A percentile compares a stretch with the other conserved stretches of the same genome.
These are phyloP conservation scores for Trichoderma reesei DNA, from an alignment of 495 filamentous ascomycete genomes.

Conservation along the genomic window DNA sequence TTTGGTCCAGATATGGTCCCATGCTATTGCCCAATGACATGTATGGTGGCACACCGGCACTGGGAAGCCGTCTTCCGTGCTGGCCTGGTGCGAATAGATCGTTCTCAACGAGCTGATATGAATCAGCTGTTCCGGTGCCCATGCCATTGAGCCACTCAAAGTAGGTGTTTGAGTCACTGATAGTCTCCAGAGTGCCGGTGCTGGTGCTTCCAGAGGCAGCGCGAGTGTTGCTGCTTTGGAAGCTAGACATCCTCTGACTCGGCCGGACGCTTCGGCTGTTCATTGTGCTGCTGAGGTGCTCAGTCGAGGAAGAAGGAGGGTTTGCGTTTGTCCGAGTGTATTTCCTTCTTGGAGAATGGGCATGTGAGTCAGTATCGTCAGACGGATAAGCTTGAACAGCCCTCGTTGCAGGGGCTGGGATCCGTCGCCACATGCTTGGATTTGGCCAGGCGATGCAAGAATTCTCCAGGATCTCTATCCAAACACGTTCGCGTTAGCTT, in stretches of 20 bases:
- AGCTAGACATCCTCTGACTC: neutral
- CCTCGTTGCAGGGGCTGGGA: constrained; percentile 25
- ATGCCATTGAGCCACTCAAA: neutral
- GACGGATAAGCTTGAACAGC: constrained; percentile 31
- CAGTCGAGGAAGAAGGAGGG: constrained; percentile 66
- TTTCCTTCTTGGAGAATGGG: constrained; percentile 32
- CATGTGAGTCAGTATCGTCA: constrained; percentile 30
- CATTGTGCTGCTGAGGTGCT: no score
- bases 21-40: neutral
- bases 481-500: constrained; percentile 18
- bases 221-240: neutral
- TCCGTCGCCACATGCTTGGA: constrained; percentile 56
- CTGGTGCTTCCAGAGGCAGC: neutral
- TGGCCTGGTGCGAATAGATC: neutral
- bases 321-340: constrained; percentile 26
- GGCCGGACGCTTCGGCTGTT: neutral
- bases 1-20: neutral
- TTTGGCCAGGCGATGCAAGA: constrained; percentile 80
- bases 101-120: neutral
- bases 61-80: neutral
- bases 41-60: neutral
- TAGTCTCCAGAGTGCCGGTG: neutral
- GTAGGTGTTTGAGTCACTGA: neutral
- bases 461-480: constrained; percentile 57
- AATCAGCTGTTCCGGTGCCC: neutral